Evolutionary conservation across 163 green algal species (phyloP).

Genomic region (Scenedesmus sp.): DNA sequence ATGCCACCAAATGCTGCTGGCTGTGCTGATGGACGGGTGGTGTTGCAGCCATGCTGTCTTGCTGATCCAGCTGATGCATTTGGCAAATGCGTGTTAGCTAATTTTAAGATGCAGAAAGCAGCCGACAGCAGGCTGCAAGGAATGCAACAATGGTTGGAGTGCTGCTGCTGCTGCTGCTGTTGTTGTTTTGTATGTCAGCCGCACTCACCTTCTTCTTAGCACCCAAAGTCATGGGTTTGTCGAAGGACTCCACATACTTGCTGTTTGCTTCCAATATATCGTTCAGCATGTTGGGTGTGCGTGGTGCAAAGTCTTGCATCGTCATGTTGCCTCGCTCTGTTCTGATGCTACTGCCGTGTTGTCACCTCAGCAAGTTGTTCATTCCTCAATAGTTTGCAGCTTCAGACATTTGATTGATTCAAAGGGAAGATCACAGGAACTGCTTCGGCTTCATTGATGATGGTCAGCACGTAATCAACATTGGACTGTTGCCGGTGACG

Average conservation of each 20-base stretch:
- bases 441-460: neutral
- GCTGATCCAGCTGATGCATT: no score
- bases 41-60: no score
- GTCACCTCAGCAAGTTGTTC: no score
- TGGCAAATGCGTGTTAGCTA: neutral
- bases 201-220: slow-evolving; percentile 35
- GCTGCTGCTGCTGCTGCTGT: neutral
- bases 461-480: neutral
- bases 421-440: neutral
- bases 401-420: neutral
- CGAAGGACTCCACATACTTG: neutral
- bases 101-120: neutral
- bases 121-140: neutral
- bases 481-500: neutral
- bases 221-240: slow-evolving; percentile 50
- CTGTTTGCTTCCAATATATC: slow-evolving; percentile 27
- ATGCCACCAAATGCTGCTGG: neutral
- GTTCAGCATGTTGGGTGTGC: neutral
- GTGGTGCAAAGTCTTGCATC: neutral
- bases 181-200: no score
- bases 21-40: no score
- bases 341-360: neutral
- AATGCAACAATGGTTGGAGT: neutral
- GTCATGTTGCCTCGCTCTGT: neutral
- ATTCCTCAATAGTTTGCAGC: no score